A percentile compares a stretch with the other conserved stretches of the same genome.
Conservation (phyloP, 176 grass and related monocot genomes). For the Melocanna baccifera region DNA sequence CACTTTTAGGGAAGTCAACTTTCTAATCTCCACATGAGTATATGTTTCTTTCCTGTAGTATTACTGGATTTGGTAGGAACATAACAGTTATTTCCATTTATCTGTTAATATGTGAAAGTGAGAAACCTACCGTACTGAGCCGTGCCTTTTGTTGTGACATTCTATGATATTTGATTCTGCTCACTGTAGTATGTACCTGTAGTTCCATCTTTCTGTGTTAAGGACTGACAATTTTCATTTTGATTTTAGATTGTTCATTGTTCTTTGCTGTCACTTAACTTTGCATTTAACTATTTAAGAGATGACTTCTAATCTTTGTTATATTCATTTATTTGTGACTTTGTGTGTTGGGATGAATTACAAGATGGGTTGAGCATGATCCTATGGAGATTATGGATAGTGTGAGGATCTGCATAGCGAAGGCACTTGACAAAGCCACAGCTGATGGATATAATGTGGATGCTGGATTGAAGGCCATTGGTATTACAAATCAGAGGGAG, state of each 20-base stretch:
- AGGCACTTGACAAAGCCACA: slow-evolving; percentile 56
- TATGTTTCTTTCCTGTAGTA: neutral
- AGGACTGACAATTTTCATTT: neutral
- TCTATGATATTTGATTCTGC: neutral
- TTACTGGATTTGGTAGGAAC: neutral
- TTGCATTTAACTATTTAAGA: neutral
- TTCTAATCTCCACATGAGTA: neutral
- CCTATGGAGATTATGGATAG: slow-evolving; percentile 85
- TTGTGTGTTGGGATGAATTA: slow-evolving; percentile 8
- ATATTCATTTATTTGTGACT: neutral
- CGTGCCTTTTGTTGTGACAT: neutral
- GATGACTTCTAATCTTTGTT: neutral
- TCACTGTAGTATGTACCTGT: neutral
- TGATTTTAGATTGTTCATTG: neutral
- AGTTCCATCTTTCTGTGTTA: neutral
- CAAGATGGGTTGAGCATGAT: slow-evolving; percentile 97
- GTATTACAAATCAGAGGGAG: slow-evolving; percentile 94
- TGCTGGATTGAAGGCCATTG: slow-evolving; percentile 65
- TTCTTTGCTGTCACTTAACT: neutral
- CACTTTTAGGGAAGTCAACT: neutral
- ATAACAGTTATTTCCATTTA: neutral
- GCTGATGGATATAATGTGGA: slow-evolving; percentile 48
- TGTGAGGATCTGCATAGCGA: slow-evolving; percentile 62
- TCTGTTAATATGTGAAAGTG: neutral
- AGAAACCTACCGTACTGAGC: neutral